Conservation (phyloP, 345 rosid genomes). For the Bruguiera parviflora region DNA sequence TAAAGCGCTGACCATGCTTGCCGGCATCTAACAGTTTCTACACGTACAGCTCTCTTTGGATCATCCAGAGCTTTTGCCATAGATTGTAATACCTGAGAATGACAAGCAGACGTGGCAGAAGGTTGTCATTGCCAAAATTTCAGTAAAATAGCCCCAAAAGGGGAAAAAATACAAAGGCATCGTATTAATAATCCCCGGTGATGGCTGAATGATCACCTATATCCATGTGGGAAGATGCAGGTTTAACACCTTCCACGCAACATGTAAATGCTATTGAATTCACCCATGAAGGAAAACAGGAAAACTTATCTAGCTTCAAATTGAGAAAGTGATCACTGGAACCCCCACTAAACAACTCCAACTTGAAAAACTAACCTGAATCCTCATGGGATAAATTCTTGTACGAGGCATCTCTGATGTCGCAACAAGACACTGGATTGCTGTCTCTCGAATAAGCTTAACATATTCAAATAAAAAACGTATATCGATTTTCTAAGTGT, state of each 20-base stretch:
- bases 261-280: too few species aligned
- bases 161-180: background rate
- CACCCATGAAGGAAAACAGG: too few species aligned
- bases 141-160: background rate
- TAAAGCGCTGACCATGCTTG: slow-evolving; percentile 64
- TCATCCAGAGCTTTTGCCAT: slow-evolving; percentile 65
- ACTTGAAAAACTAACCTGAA: slow-evolving; percentile 44
- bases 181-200: background rate
- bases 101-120: background rate
- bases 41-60: slow-evolving; percentile 76
- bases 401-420: slow-evolving; percentile 62
- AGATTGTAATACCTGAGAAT: slow-evolving; percentile 58
- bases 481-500: background rate
- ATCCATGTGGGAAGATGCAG: too few species aligned
- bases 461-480: slow-evolving; percentile 7
- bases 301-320: too few species aligned
- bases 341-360: background rate
- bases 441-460: slow-evolving; percentile 85
- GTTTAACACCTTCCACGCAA: too few species aligned
- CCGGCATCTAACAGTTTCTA: slow-evolving; percentile 74
- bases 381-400: slow-evolving; percentile 70
- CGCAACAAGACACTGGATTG: slow-evolving; percentile 76
- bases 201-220: too few species aligned
- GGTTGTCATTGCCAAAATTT: background rate
- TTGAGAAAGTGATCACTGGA: too few species aligned